phyloP scores from a whole-genome alignment of 805 yeast genomes.

The Wickerhamiella shivajii region DNA sequence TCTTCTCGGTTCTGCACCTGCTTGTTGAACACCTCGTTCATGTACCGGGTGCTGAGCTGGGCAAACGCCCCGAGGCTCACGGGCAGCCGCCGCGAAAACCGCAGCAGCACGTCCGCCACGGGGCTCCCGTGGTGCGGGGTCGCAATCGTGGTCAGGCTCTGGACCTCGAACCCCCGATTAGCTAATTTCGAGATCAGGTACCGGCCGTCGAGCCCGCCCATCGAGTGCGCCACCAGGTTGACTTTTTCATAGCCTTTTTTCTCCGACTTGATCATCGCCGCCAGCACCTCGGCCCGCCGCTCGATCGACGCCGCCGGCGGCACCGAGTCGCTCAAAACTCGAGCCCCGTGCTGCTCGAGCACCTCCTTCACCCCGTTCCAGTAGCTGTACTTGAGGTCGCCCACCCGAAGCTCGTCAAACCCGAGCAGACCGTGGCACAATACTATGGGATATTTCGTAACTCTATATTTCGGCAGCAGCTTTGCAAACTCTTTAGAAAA shows the following conservation, averaged over 20 bases:
- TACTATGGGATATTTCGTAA: constrained; percentile 42
- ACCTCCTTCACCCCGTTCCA: constrained; percentile 70
- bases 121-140: constrained; percentile 86
- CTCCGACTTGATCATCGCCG: constrained; percentile 32
- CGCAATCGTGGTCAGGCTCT: constrained; percentile 66
- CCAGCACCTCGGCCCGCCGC: constrained; percentile 46
- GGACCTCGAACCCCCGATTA: constrained; percentile 38
- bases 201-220: constrained; percentile 87
- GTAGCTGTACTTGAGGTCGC: constrained; percentile 38
- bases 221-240: constrained; percentile 75
- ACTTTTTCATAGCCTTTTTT: constrained; percentile 27
- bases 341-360: constrained; percentile 45
- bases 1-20: constrained; percentile 38
- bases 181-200: constrained; percentile 48
- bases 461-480: too few relatives aligned
- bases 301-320: constrained; percentile 71
- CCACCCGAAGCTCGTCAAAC: constrained; percentile 41
- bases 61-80: constrained; percentile 30
- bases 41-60: constrained; percentile 46
- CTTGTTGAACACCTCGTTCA: constrained; percentile 38
- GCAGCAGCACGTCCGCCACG: constrained; percentile 54
- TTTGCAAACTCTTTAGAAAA: too few relatives aligned
- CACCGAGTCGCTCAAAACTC: constrained; percentile 58
- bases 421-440: constrained; percentile 83
- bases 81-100: constrained; percentile 17